Evolutionary conservation across 495 filamentous ascomycete species (phyloP), one percentile per base, ranked within the genome.

Genomic region (Penicillium lividum): DNA sequence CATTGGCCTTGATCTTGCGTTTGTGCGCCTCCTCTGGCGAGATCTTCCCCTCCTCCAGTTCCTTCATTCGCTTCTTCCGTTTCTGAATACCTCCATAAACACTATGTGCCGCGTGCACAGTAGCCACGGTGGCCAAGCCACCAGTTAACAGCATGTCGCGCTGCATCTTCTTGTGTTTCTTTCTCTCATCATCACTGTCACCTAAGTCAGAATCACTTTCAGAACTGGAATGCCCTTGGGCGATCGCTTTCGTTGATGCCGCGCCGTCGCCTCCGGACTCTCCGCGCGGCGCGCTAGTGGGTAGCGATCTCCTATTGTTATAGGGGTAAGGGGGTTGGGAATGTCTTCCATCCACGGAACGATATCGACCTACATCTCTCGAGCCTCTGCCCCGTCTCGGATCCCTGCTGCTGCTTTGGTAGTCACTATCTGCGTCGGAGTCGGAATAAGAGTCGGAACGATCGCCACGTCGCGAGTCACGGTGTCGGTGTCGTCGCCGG

Each of bases 71-170:
- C 58, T 86, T 75, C 51, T 92, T 82, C 40, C 89, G 84, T 63
- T 88, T 87, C 71, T 89, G 87, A 76, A 93, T 82, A 65, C 83
- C 88, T 60, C 82, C 80, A 73, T 93, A 90, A 54, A 96, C 81
- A 55, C 81, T 85, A 69, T 95, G 88, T 7, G 88, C 90, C 47
- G 91, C 91, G 73, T 95, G 92, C 59, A 96, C 91, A 38, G 92
- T 94, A 54, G 92, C 92, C 57, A 95, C 88, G 52, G 87, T 87
- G 33, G 92, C 92, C 62, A 97, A 73, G 43, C 92, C 90, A 47
- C 90, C 86, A 48, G 91, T 92, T 58, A 96, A 64, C 67, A 93
- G 71, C 80, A 92, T 88, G 73, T 95, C 93, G 73, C 88, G 85
- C 79, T 84, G 85, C 81, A 93, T 83, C 71, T 92, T 91, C 75